Evolutionary conservation across 768 basidiomycete genomes (phyloP), one percentile per base, ranked within the genome.

Genomic region (Rhodosporidiobolus odoratus): DNA sequence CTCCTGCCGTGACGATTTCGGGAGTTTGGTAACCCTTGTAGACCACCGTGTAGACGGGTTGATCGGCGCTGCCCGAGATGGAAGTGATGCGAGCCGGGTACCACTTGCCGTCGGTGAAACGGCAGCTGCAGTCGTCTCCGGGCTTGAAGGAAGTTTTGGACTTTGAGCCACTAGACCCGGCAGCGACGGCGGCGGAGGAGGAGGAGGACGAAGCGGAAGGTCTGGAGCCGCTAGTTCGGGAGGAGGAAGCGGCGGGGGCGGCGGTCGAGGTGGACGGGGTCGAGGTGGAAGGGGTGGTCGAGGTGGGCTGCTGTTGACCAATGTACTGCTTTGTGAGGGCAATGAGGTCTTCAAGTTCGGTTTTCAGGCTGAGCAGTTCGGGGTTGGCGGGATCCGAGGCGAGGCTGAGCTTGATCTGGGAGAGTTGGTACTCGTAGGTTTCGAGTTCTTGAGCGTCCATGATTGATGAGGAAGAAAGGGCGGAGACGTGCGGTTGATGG

Each of bases 21-120:
- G 92, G 92, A 37, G 88, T 89, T 79, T 92, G 90, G 83, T 94
- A 94, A 7, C 88, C 89, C 78, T 90, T 90, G 84, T 92, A 95
- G 43, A 92, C 84, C 77, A 95, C 88, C 79, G 87, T 91, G 82
- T 90, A 95, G 68, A 90, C 88, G 23, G 88, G 85, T 76, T 91
- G 89, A 65, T 90, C 89, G 65, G 85, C 81, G 35, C 90, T 87
- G 53, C 92, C 92, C 67, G 89, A 89, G 61, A 94, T 84, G 57
- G 87, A 88, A 27, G 87, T 89, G 81, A 95, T 90, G 35, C 90
- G 86, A 48, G 91, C 92, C 50, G 92, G 89, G 79, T 94, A 94
- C 87, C 89, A 93, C 69, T 83, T 82, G 52, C 88, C 88, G 79
- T 94, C 92, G 47, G 84, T 85, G 81, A 91, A 93, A 80, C 89